These are phyloP conservation scores for Tylopilus subfusipes DNA, from an alignment of 768 basidiomycete species.

Conservation along the genomic window DNA sequence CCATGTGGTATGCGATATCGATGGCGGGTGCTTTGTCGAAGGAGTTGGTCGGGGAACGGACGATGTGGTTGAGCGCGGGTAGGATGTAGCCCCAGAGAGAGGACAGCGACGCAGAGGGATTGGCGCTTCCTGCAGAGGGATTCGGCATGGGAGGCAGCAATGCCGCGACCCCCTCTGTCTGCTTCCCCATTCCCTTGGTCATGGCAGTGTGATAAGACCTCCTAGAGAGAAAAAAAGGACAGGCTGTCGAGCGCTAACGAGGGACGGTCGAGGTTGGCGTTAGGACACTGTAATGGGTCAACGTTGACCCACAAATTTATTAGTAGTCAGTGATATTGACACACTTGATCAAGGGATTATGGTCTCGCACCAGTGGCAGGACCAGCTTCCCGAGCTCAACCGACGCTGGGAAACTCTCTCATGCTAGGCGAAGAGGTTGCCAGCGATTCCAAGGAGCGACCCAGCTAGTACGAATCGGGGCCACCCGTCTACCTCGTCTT, in stretches of 20 bases:
- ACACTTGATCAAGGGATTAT: not conserved
- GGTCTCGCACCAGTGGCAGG: constrained; percentile 6
- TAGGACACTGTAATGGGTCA: not conserved
- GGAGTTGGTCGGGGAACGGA: constrained; percentile 63
- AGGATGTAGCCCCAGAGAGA: constrained; percentile 73
- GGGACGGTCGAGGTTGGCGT: constrained; percentile 1
- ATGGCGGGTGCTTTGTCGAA: constrained; percentile 63
- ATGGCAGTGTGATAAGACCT: constrained; percentile 6
- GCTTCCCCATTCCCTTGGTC: constrained; percentile 33
- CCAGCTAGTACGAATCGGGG: not conserved
- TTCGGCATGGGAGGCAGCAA: constrained; percentile 42
- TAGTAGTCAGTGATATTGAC: constrained; percentile 2
- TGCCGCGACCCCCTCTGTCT: constrained; percentile 15
- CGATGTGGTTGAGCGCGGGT: constrained; percentile 74
- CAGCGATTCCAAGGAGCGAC: not conserved
- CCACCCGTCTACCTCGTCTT: no score
- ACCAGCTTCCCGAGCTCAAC: constrained; percentile 5
- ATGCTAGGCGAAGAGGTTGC: not conserved
- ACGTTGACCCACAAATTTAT: constrained; percentile 4
- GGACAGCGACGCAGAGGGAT: constrained; percentile 69
- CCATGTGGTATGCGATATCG: constrained; percentile 69
- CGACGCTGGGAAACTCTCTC: constrained; percentile 8
- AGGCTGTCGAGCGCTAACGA: constrained; percentile 4
- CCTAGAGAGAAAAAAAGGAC: not conserved
- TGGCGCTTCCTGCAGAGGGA: constrained; percentile 61